Conservation (phyloP, 306 rosid genomes). For the Mimosa bimucronata region DNA sequence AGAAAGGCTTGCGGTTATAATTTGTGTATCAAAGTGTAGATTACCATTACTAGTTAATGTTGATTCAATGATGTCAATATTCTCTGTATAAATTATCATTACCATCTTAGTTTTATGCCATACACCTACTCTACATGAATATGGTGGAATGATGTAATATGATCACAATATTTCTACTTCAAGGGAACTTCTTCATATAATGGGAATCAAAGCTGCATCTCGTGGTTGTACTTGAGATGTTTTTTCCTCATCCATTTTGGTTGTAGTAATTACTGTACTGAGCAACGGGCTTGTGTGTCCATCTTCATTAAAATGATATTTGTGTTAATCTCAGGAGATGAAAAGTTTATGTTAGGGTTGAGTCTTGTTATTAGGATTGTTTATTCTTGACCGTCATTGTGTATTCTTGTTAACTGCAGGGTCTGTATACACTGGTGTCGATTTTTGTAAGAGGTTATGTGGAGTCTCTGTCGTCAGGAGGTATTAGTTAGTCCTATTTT, state of each 20-base stretch:
- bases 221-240: constrained; percentile 18
- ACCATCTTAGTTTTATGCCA: neutral
- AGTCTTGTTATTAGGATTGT: constrained; percentile 18
- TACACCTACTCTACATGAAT: neutral
- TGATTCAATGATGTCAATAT: neutral
- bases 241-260: constrained; percentile 23
- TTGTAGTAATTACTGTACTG: constrained; percentile 11
- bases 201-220: constrained; percentile 26
- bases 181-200: neutral
- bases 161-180: constrained; percentile 15
- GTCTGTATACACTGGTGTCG: constrained; percentile 93
- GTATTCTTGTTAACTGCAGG: constrained; percentile 51
- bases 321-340: neutral
- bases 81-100: neutral
- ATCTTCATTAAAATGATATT: constrained; percentile 15
- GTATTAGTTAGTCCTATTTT: constrained; percentile 47
- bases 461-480: constrained; percentile 95
- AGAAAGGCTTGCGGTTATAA: neutral
- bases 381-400: constrained; percentile 29
- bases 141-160: constrained; percentile 26
- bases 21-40: neutral
- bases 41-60: neutral
- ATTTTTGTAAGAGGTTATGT: constrained; percentile 95
- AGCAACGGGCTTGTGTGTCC: neutral
- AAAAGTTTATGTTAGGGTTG: constrained; percentile 6